Base-by-base conservation (phyloP, 768 basidiomycete genomes). In the Pleurotus ostreatus region DNA sequence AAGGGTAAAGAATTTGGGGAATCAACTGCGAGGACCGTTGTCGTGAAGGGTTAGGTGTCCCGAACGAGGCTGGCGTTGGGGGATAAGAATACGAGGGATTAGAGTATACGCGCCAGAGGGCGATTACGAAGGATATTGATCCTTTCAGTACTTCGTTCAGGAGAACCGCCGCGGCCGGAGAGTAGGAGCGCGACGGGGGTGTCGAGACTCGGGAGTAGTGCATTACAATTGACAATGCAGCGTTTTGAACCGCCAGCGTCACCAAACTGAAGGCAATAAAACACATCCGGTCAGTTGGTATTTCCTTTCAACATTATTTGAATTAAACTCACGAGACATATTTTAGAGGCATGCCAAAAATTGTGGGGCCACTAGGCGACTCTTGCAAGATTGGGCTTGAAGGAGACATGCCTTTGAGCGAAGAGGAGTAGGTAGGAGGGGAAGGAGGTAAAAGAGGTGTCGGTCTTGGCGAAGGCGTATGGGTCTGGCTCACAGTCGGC, bases 191-290 rank as follows among this genome's bases (percentile, higher is more conserved):
- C 41, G 86, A 76, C 1, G 88, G 75, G 6, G 92, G 83, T 0
- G 83, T 89, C 2, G 91, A 89, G 57, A 94, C 88, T 58, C 97
- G 85, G n/a, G 97, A 98, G 72, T 98, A 92, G 76, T 98, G 94
- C 92, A 99, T 96, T 61, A 98, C 92, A 66, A 99, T 94, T 53
- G 94, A 94, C 48, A 99, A 77, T 8, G 92, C 85, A 26, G 93
- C 93, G 72, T 98, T 98, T 76, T 99, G 96, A 2, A 96, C 87
- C 4, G 93, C 93, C 49, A 95, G 83, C 15, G 90, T 92, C 60
- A 94, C 83, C 57, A 92, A 78, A 12, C 89, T 89, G 20, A n/a
- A 55, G 41, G 39, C 20, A 52, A 46, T 22, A 46, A 11, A 47
- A 38, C 18, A 46, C 47, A 43, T 53, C 55, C 40, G 51, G 58